phyloP scores from a whole-genome alignment of 805 yeast species.

The Nakazawaea peltata region DNA sequence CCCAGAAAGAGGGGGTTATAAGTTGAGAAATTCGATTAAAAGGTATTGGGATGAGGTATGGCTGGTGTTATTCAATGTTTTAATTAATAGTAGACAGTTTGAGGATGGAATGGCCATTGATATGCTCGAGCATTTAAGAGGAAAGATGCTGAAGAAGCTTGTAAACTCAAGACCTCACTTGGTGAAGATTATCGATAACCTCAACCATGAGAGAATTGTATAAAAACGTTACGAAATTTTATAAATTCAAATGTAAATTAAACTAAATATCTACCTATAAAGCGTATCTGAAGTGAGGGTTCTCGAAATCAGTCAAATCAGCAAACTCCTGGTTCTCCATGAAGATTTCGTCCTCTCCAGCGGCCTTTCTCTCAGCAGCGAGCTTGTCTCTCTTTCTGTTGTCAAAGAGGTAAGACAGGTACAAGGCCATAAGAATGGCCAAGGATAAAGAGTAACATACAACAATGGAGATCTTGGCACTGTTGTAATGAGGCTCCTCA shows the following conservation, averaged over 20 bases:
- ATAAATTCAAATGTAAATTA: no score
- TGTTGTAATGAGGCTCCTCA: slow-evolving; percentile 52
- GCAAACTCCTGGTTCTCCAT: slow-evolving; percentile 19
- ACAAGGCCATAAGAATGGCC: slow-evolving; percentile 20
- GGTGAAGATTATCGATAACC: no score
- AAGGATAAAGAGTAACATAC: slow-evolving; percentile 23
- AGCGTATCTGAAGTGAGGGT: slow-evolving; percentile 44
- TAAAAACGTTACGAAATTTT: no score
- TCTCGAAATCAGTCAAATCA: slow-evolving; percentile 41
- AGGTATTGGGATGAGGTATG: slow-evolving; percentile 79
- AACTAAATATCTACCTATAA: slow-evolving; percentile 3
- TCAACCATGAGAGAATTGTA: no score
- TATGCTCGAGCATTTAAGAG: background rate
- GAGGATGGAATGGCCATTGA: background rate
- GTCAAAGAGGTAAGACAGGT: slow-evolving; percentile 17
- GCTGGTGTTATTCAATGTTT: slow-evolving; percentile 52
- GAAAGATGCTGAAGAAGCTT: no score
- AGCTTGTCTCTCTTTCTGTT: slow-evolving; percentile 15
- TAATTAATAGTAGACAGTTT: slow-evolving; percentile 47
- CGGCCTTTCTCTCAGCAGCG: slow-evolving; percentile 17
- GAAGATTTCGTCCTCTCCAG: slow-evolving; percentile 12
- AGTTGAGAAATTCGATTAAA: slow-evolving; percentile 42
- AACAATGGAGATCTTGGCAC: slow-evolving; percentile 41
- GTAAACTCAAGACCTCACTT: no score
- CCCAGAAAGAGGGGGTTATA: slow-evolving; percentile 18